Evolutionary conservation across 2,329 filamentous ascomycete species (phyloP), one percentile per base, ranked within the genome.

Genomic region (Coniochaeta hoffmannii): DNA sequence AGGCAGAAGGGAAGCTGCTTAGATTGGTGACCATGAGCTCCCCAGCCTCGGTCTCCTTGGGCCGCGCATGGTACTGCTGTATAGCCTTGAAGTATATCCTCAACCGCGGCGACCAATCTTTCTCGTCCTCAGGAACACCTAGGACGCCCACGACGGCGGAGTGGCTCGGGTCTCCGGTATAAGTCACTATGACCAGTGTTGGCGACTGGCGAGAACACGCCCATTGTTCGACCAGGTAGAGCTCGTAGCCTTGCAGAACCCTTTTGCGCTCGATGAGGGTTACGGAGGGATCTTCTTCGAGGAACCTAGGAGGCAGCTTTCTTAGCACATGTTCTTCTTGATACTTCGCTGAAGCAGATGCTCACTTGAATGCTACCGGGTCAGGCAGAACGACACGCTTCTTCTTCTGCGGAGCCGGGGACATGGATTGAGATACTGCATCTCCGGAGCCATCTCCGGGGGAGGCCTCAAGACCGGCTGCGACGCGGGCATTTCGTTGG

Each of bases 141-240:
- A 97, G 74, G 10, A 97, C 86, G 3, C 88, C 86, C 4, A 90
- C 91, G 9, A 87, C 73, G n/a, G 96, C 85, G 0, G 78, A 82
- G 68, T 96, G 88, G 32, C 84, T 85, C 32, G 83, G 78, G 64
- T 97, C 91, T 55, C 93, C 94, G 0, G 93, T 97, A 66, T 94
- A 97, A 3, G 92, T 96, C 41, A 88, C 89, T 61, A 97, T 95
- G 52, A 96, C 83, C 60, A 96, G 89, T 15, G 93, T 97, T 1
- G 93, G 93, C 59, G 95, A 90, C 56, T 85, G 81, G 53, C 94
- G 85, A 12, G 93, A 97, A 71, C 92, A 97, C 6, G 90, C 90
- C 94, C 94, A 99, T 77, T 99, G 94, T 70, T 97, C 94, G 61
- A 97, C 90, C 15, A 97, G 74, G 70, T 97, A 97, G 59, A 93